Base-by-base conservation (phyloP, 805 yeast genomes). In the Metschnikowia arizonensis region DNA sequence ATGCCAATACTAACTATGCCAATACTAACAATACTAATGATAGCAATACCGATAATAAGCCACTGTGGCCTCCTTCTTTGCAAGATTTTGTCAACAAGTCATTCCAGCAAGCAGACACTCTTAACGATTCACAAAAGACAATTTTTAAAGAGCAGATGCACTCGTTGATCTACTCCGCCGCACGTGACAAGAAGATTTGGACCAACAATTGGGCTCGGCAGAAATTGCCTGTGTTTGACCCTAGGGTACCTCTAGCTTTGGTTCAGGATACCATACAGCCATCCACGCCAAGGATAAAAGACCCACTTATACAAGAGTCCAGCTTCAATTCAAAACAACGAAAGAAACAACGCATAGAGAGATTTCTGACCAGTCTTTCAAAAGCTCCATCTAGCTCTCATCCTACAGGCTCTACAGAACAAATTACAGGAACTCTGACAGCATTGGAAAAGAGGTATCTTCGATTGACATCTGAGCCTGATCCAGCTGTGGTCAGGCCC, bases 381-480 rank as follows among this genome's bases (percentile, higher is more conserved):
- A 42, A 42, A 6, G 17, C 33, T 8, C 39, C 42, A 3, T 19
- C 39, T 4, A 19, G 47, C 9, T 14, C 50, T 28, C 28, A 44
- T 40, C 14, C 44, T n/a, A 23, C 40, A 17, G 30, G 42, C 3
- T 41, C 45, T 25, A 51, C 48, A 70, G 17, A 21, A 9, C 53
- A 69, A 10, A 57, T 78, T 9, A 53, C 84, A 9, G 99, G 99
- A 0, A 73, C 78, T 1, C 76, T 85, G 56, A 73, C 73, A 42
- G 69, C 60, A 1, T 61, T 91, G 19, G 97, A 89, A 54, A 93
- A 91, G 62, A 70, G 78, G 35, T 91, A 89, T 60, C 66, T 88
- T 19, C 74, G 98, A 49, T 67, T 93, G 48, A 93, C 99, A 0
- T 86, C 96, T 1, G 96, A 83, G 42, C 97, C 98, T 0, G 86